Evolutionary conservation across 2,329 filamentous ascomycete species (phyloP).

Genomic region (Verticillium dahliae): DNA sequence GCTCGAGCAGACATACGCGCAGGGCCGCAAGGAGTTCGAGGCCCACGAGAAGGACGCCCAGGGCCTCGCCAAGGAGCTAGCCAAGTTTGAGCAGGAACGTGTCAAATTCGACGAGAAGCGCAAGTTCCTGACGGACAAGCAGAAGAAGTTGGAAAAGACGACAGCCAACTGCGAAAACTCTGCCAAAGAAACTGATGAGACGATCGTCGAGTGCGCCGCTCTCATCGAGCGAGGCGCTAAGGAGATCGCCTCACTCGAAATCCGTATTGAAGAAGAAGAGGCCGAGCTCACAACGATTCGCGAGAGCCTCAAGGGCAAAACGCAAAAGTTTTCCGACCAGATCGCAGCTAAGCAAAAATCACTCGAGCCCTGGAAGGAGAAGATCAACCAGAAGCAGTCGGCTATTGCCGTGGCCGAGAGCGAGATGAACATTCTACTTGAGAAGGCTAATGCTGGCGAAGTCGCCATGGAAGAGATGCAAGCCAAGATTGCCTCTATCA

Average conservation of each 20-base stretch:
- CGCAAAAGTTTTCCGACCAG: constrained; percentile 86
- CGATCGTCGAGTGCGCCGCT: constrained; percentile 68
- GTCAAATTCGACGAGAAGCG: constrained; percentile 98
- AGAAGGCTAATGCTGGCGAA: constrained; percentile 82
- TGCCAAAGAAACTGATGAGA: constrained; percentile 66
- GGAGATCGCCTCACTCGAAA: constrained; percentile 73
- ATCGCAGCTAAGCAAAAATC: constrained; percentile 90
- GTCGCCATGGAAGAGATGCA: constrained; percentile 79
- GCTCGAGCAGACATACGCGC: constrained; percentile 77
- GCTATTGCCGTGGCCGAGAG: constrained; percentile 91
- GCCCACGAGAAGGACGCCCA: constrained; percentile 76
- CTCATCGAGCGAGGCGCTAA: constrained; percentile 71
- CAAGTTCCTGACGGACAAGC: constrained; percentile 86
- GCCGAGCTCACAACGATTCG: constrained; percentile 76
- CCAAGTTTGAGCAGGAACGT: constrained; percentile 89
- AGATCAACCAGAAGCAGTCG: constrained; percentile 93
- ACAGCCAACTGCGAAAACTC: constrained; percentile 71
- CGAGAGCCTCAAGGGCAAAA: constrained; percentile 88
- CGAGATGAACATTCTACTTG: constrained; percentile 83
- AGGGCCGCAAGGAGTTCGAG: constrained; percentile 77
- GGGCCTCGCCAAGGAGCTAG: constrained; percentile 73
- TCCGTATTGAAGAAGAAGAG: constrained; percentile 71
- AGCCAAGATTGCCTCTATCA: constrained; percentile 67
- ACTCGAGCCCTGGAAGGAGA: constrained; percentile 92
- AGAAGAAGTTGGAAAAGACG: constrained; percentile 90